Evolutionary conservation across 176 grass and related monocot genomes (phyloP).

Genomic region (Rhipidocladum racemiflorum): DNA sequence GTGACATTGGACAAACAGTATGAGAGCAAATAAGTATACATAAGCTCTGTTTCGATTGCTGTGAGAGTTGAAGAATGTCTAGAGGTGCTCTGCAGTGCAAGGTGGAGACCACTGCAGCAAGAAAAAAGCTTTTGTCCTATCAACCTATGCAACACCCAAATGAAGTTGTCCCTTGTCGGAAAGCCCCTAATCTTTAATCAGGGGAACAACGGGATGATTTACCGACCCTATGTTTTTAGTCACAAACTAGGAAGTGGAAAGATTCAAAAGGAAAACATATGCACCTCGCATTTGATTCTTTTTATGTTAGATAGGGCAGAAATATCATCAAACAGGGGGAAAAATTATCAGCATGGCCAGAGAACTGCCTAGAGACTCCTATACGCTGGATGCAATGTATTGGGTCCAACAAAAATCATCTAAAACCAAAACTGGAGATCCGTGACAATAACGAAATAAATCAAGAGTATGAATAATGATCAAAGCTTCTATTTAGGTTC

Average conservation of each 20-base stretch:
- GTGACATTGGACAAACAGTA: constrained; percentile 23
- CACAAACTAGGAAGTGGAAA: constrained; percentile 43
- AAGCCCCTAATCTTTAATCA: constrained; percentile 48
- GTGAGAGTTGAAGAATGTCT: constrained; percentile 37
- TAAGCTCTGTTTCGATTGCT: constrained; percentile 34
- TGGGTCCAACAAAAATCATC: neutral
- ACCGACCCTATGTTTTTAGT: constrained; percentile 43
- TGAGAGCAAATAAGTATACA: constrained; percentile 12
- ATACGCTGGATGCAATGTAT: constrained; percentile 13
- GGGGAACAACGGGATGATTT: constrained; percentile 37
- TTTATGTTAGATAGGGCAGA: constrained; percentile 27
- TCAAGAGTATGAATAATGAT: neutral
- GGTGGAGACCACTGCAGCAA: constrained; percentile 69
- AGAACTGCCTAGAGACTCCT: constrained; percentile 7
- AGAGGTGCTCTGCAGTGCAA: constrained; percentile 44
- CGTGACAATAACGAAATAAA: neutral
- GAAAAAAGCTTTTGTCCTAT: constrained; percentile 50
- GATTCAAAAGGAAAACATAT: constrained; percentile 31
- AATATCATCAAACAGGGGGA: constrained; percentile 23
- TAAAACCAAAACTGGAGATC: neutral
- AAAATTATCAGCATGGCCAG: constrained; percentile 5
- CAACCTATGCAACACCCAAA: constrained; percentile 50
- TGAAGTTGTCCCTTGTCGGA: constrained; percentile 63
- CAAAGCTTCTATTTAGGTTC: constrained; percentile 17
- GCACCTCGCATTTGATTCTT: constrained; percentile 33